Percentiles rank a stretch among this genome's conserved stretches.
These are phyloP conservation scores for Lablab purpureus DNA, from an alignment of 306 rosid species.

Conservation along the genomic window DNA sequence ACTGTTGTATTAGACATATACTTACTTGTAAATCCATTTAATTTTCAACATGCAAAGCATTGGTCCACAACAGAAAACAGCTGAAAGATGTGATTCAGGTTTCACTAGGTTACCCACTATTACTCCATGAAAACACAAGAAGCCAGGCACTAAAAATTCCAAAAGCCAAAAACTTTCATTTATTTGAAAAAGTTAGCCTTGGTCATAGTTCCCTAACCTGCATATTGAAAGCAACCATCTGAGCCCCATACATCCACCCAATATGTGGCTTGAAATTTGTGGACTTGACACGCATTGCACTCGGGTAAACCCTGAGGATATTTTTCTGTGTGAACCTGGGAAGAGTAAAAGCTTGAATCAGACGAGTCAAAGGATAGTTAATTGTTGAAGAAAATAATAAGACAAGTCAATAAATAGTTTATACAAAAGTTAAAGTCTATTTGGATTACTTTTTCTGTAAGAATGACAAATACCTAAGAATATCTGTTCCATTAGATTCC, in stretches of 20 bases:
- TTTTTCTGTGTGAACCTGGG: slow-evolving; percentile 86
- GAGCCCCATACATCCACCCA: slow-evolving; percentile 97
- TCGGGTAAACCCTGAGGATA: slow-evolving; percentile 84
- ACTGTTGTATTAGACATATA: background rate
- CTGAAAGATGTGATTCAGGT: slow-evolving; percentile 6
- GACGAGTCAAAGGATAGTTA: slow-evolving; percentile 21
- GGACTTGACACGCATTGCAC: slow-evolving; percentile 76
- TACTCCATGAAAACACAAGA: background rate
- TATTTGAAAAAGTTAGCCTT: slow-evolving; percentile 3
- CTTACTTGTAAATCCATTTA: background rate
- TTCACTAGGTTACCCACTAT: slow-evolving; percentile 1
- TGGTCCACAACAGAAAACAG: slow-evolving; percentile 20
- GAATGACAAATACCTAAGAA: slow-evolving; percentile 66
- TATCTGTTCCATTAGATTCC: slow-evolving; percentile 68
- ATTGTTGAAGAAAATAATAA: background rate
- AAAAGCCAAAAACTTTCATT: background rate
- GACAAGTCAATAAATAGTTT: background rate
- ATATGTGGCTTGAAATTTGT: slow-evolving; percentile 84
- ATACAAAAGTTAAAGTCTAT: no score
- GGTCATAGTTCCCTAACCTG: slow-evolving; percentile 70
- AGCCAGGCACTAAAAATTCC: background rate
- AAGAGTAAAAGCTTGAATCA: slow-evolving; percentile 40
- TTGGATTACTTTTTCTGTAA: no score
- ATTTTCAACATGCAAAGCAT: background rate
- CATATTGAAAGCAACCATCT: slow-evolving; percentile 98